Evolutionary conservation across 164 flowering plant genomes (phyloP).

Genomic region (Magnolia changhungtana): DNA sequence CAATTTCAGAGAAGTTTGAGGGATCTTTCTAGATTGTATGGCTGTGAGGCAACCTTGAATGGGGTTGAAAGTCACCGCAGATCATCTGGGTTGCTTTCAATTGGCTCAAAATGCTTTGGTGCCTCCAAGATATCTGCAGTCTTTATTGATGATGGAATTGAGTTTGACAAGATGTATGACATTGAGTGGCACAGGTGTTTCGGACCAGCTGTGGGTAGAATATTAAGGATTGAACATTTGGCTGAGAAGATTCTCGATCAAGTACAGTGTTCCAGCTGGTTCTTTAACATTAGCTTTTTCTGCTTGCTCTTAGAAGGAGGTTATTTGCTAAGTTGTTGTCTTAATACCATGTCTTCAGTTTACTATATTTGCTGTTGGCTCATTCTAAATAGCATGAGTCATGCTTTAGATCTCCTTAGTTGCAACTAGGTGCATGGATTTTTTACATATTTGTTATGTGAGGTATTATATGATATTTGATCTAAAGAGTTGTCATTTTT

Average conservation of each 20-base stretch:
- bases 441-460: too few species aligned
- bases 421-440: not conserved
- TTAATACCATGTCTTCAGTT: not conserved
- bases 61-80: constrained; percentile 56
- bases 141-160: constrained; percentile 84
- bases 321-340: too few species aligned
- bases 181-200: constrained; percentile 63
- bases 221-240: constrained; percentile 68
- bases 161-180: constrained; percentile 60
- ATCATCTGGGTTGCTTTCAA: constrained; percentile 46
- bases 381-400: not conserved
- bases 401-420: not conserved
- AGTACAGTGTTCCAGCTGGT: constrained; percentile 32
- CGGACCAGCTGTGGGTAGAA: constrained; percentile 59
- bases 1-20: constrained; percentile 67
- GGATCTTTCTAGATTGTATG: constrained; percentile 78
- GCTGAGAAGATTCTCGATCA: constrained; percentile 79
- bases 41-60: constrained; percentile 49
- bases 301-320: not conserved
- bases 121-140: constrained; percentile 65
- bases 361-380: not conserved
- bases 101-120: constrained; percentile 52
- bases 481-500: not conserved
- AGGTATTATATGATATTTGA: too few species aligned
- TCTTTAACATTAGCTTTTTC: not conserved